These are phyloP conservation scores for Peronospora tabacina DNA, from an alignment of 352 stramenopile species.

Conservation along the genomic window DNA sequence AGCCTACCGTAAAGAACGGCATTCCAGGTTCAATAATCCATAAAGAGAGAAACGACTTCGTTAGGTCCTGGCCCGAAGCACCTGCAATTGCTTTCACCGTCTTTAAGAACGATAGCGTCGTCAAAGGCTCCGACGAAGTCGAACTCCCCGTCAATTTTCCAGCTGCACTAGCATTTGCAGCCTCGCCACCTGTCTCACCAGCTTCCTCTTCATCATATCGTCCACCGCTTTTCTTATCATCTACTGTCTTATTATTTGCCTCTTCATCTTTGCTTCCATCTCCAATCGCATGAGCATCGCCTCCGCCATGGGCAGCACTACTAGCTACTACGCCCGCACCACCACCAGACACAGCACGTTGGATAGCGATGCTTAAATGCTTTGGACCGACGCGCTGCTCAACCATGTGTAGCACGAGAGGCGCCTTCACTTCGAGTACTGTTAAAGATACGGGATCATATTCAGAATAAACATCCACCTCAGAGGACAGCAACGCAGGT, in stretches of 20 bases:
- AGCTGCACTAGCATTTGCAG: slow-evolving; percentile 5
- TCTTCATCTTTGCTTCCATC: slow-evolving; percentile 40
- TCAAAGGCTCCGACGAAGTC: slow-evolving; percentile 44
- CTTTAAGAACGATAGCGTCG: slow-evolving; percentile 71
- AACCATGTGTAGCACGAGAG: slow-evolving; percentile 83
- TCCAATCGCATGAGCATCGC: slow-evolving; percentile 23
- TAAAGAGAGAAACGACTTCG: slow-evolving; percentile 67
- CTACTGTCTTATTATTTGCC: slow-evolving; percentile 10
- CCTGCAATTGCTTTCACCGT: slow-evolving; percentile 77
- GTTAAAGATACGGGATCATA: slow-evolving; percentile 66
- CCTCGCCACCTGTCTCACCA: slow-evolving; percentile 18
- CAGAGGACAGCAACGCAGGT: slow-evolving; percentile 52
- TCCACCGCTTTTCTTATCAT: slow-evolving; percentile 22
- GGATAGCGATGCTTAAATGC: slow-evolving; percentile 65
- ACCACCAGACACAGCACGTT: slow-evolving; percentile 59
- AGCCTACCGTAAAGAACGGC: slow-evolving; percentile 82
- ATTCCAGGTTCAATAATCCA: slow-evolving; percentile 81
- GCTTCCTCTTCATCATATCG: slow-evolving; percentile 36
- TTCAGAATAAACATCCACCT: slow-evolving; percentile 80
- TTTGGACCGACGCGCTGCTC: slow-evolving; percentile 72
- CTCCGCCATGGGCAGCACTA: slow-evolving; percentile 20
- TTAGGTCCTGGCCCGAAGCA: slow-evolving; percentile 65
- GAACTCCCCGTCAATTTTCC: slow-evolving; percentile 18
- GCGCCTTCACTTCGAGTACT: slow-evolving; percentile 75
- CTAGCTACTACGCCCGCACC: slow-evolving; percentile 16